Conservation (phyloP, 148 eudicot species). For the Rhododendron henanense region DNA sequence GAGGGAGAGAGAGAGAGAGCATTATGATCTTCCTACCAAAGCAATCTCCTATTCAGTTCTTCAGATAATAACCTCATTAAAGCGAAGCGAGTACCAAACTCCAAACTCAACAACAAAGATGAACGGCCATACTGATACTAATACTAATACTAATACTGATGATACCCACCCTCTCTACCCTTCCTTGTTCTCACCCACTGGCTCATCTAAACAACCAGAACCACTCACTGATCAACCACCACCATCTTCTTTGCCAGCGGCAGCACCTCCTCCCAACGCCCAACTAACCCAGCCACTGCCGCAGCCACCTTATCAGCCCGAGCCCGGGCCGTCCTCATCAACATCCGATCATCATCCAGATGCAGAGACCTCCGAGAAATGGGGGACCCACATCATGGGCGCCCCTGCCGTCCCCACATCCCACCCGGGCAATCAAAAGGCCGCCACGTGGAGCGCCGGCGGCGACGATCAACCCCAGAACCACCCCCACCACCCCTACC, state of each 20-base stretch:
- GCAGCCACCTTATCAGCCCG: background rate
- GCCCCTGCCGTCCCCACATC: conserved; percentile 32
- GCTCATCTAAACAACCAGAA: background rate
- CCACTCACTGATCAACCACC: background rate
- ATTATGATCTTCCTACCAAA: background rate
- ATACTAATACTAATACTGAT: background rate
- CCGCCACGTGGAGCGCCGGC: conserved; percentile 22
- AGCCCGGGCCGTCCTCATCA: background rate
- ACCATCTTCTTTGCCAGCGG: background rate
- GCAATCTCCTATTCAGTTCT: background rate
- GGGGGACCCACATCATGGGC: conserved; percentile 43
- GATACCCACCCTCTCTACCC: conserved; percentile 5
- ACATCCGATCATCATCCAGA: background rate
- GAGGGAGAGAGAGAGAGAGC: background rate
- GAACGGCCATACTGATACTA: background rate
- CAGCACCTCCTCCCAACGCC: background rate
- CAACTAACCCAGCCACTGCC: background rate
- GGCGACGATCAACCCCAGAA: conserved; percentile 16
- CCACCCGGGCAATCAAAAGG: conserved; percentile 32
- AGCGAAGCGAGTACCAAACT: too few species aligned
- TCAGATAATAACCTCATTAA: too few species aligned
- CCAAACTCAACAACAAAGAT: background rate
- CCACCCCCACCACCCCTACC: conserved; percentile 30
- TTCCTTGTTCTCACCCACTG: background rate
- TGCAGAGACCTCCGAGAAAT: conserved; percentile 19